Evolutionary conservation across 192 early-diverging fungal species (phyloP).

Genomic region (Neocallimastix lanati): DNA sequence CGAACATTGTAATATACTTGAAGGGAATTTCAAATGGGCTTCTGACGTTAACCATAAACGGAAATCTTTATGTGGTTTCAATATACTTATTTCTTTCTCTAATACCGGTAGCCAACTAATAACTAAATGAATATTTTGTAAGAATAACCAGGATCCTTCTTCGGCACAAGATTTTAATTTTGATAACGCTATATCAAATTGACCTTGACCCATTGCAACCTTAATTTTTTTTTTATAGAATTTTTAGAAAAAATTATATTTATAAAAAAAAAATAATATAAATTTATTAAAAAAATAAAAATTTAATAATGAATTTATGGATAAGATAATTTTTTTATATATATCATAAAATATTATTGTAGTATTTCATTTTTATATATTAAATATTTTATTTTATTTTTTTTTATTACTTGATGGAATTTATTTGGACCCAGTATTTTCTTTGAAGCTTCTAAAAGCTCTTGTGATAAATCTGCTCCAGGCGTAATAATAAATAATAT

Average conservation of each 20-base stretch:
- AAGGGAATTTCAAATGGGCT: conserved; percentile 26
- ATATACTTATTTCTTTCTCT: conserved; percentile 24
- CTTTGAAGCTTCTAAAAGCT: conserved; percentile 22
- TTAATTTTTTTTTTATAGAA: conserved; percentile 7
- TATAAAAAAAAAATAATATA: too few species aligned
- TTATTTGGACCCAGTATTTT: conserved; percentile 19
- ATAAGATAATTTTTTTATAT: too few species aligned
- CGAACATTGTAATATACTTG: conserved; percentile 19
- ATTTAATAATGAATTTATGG: too few species aligned
- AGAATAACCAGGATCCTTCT: conserved; percentile 26
- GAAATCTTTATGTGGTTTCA: conserved; percentile 17
- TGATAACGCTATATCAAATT: conserved; percentile 23
- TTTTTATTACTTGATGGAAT: conserved; percentile 15
- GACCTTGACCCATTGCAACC: conserved; percentile 41
- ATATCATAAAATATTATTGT: too few species aligned
- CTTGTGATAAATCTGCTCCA: conserved; percentile 33
- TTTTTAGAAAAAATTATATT: too few species aligned
- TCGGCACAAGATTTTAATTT: conserved; percentile 8
- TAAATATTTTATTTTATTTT: too few species aligned
- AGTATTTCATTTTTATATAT: too few species aligned
- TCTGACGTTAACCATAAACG: conserved; percentile 37
- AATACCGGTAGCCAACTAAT: conserved; percentile 25
- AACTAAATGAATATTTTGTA: conserved; percentile 40
- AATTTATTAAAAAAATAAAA: too few species aligned
- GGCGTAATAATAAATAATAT: conserved; percentile 40